Evolutionary conservation across 2,329 filamentous ascomycete species (phyloP), one percentile per base, ranked within the genome.

Genomic region (Botrytis deweyae): DNA sequence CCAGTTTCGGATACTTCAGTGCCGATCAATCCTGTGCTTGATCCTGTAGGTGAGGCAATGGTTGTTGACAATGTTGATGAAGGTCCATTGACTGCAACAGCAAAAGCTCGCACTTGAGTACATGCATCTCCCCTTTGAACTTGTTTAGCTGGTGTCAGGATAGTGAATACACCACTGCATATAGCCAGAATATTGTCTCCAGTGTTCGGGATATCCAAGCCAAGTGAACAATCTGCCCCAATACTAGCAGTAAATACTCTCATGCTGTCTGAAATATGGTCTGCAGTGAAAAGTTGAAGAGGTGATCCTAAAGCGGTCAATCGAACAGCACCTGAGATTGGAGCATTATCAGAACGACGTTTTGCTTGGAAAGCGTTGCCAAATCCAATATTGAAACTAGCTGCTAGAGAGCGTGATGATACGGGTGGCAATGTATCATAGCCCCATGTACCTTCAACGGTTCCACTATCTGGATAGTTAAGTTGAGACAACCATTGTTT

Each of bases 141-240:
- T 22, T 59, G 22, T 20, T 55, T 75, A 59, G 74, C 74, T 5
- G 75, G 55, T 8, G 74, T 74, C 36, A 76, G 68, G 20, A 76
- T 72, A 29, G 68, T 68, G 18, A 76, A 63, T n/a, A 75, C 4
- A 4, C 75, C 75, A 59, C n/a, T 55, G 61, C 75, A 76, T 42
- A 73, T 46, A 59, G 61, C 65, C 38, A 76, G n/a, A 33, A 71
- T 71, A 46, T 73, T 74, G 12, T 70, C 58, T 16, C 61, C 70
- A 33, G 72, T 36, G 9, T 61, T 65, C 40, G 62, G 44, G 22
- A 76, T 33, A 63, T 64, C 68, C 20, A 74, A 58, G 10, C 49
- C 16, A 52, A 76, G 40, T 44, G 44, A 29, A 59, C 74, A 75
- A n/a, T 75, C 52, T 20, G 36, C 49, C 14, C 70, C 38, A 46